A percentile compares a stretch with the other conserved stretches of the same genome.
Evolutionary conservation across 306 rosid species (phyloP).

Genomic region (Medicago arabica): DNA sequence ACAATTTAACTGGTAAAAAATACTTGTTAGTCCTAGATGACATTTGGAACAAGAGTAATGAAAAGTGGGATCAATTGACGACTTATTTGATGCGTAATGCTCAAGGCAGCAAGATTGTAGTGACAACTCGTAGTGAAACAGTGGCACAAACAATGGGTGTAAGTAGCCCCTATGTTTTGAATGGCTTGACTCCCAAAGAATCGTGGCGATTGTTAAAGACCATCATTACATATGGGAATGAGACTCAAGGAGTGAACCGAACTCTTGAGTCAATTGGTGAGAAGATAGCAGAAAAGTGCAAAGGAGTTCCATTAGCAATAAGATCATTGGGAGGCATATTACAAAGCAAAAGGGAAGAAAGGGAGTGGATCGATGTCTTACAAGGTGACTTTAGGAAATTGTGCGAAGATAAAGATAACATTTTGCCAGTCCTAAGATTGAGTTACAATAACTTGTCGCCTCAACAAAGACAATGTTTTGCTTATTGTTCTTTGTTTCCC

Average conservation of each 20-base stretch:
- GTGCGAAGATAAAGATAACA: not conserved
- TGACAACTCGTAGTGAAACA: not conserved
- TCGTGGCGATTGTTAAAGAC: not conserved
- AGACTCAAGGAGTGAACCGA: not conserved
- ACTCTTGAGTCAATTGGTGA: not conserved
- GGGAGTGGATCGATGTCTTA: not conserved
- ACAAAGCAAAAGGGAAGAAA: not conserved
- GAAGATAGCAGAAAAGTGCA: not conserved
- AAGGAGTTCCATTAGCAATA: not conserved
- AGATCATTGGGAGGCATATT: not conserved
- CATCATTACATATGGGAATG: not conserved
- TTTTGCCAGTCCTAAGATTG: not conserved
- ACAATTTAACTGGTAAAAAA: not conserved
- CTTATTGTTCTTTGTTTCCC: not conserved
- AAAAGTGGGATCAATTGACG: too few relatives aligned
- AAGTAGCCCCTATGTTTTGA: not conserved
- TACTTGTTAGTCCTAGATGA: not conserved
- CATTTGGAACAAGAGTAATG: too few relatives aligned
- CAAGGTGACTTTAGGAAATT: not conserved
- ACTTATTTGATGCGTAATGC: too few relatives aligned
- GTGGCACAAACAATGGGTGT: not conserved
- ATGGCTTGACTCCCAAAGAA: not conserved
- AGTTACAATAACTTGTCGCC: not conserved
- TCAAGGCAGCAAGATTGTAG: not conserved
- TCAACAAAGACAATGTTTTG: slow-evolving; percentile 2